Evolutionary conservation across 2,329 filamentous ascomycete genomes (phyloP), one percentile per base, ranked within the genome.

Genomic region (Phaeosphaeria sp.): DNA sequence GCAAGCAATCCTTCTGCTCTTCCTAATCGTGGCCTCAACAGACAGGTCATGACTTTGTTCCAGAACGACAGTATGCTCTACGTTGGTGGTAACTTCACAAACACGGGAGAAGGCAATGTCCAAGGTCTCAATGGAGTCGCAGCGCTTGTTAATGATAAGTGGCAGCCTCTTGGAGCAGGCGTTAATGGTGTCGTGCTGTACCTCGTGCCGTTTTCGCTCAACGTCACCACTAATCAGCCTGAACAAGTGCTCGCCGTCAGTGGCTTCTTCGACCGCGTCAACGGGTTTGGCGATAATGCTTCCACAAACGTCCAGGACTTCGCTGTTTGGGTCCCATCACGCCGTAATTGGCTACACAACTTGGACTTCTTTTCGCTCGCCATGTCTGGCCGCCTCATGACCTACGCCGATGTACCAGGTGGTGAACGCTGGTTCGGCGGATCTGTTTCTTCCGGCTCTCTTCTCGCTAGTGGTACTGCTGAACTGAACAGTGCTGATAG

Each of bases 301-400:
- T 84, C 87, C 10, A 83, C 89, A 25, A 69, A 84, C 9, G 90
- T 88, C 0, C 78, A 87, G 50, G 93, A 93, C 1, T 92, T 99
- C 69, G 94, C 92, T 15, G 83, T 98, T 39, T 99, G 95, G 95
- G 89, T 98, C 7, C 91, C 91, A 2, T 96, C 93, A 3, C 83
- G 85, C 60, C 84, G 83, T 56, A 95, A 95, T 73, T 99, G 95
- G 95, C 82, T 99, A 17, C 87, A 92, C 72, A 95, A 96, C 65
- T 79, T 97, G 18, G 68, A 77, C 11, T 80, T 86, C 6, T 79
- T 85, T 7, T 83, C 88, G 30, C 87, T 91, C 54, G 82, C 85
- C 6, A 85, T 96, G 67, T 83, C 84, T 56, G 96, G 95, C 39
- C 80, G 88, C 55, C 83, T 99, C 46, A 90, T 89, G 18, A 85